Evolutionary conservation across 2,329 filamentous ascomycete genomes (phyloP).

Genomic region (Colletotrichum gloeosporioides): DNA sequence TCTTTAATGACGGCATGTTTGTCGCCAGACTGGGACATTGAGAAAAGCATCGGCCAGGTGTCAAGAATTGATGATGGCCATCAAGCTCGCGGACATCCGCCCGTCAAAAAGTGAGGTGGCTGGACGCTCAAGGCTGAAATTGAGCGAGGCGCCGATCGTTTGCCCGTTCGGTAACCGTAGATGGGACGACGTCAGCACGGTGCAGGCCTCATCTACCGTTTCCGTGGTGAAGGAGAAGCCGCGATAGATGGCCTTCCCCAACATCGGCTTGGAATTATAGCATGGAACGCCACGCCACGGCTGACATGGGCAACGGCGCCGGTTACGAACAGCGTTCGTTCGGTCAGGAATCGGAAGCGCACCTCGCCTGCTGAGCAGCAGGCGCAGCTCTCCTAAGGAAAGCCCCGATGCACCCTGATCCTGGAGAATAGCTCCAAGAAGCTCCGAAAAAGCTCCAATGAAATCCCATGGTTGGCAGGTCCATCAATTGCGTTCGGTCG

Average conservation of each 20-base stretch:
- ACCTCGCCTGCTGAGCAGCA: not conserved
- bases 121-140: conserved; percentile 5
- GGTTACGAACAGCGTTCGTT: not conserved
- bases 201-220: conserved; percentile 12
- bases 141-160: not conserved
- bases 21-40: not conserved
- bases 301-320: not conserved
- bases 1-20: not conserved
- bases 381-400: not conserved
- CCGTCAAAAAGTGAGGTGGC: not conserved
- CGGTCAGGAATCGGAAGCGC: not conserved
- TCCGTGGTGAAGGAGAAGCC: conserved; percentile 9
- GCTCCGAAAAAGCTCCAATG: not conserved
- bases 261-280: not conserved
- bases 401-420: not conserved
- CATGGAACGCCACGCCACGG: not conserved
- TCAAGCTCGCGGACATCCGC: not conserved
- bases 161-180: not conserved
- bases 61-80: conserved; percentile 1
- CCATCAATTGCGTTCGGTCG: not conserved
- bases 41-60: not conserved
- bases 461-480: not conserved
- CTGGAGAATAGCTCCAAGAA: not conserved
- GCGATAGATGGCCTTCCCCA: not conserved
- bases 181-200: not conserved